Evolutionary conservation across 83 land plant genomes (phyloP).

Genomic region (Diphasiastrum complanatum): DNA sequence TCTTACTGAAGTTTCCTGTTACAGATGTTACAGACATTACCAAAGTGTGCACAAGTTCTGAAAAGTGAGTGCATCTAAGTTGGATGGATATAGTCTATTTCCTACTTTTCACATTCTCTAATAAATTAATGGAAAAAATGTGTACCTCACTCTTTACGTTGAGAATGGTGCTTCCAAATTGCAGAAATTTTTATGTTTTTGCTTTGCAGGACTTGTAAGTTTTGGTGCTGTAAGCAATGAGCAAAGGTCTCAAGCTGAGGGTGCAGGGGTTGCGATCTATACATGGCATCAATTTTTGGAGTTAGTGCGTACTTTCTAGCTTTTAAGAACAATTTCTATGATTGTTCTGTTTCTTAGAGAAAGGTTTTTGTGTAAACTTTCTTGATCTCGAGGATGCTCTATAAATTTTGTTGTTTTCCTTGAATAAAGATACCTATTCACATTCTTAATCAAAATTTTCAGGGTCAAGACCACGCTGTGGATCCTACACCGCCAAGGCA

Average conservation of each 20-base stretch:
- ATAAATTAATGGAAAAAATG: background rate
- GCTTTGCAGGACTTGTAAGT: constrained; percentile 66
- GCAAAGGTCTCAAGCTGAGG: constrained; percentile 58
- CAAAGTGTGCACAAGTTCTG: constrained; percentile 51
- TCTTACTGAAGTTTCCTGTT: background rate
- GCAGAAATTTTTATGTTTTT: background rate
- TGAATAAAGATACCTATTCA: no score
- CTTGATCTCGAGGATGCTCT: no score
- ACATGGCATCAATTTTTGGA: constrained; percentile 80
- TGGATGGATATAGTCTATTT: background rate
- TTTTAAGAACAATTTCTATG: background rate
- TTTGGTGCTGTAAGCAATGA: constrained; percentile 39
- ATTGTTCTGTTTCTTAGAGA: background rate
- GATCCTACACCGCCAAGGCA: constrained; percentile 44
- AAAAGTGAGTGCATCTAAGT: constrained; percentile 83
- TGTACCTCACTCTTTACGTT: constrained; percentile 1
- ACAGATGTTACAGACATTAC: constrained; percentile 60
- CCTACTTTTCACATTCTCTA: constrained; percentile 1
- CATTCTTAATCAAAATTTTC: no score
- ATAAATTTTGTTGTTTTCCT: no score
- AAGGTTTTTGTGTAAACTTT: constrained; percentile 6
- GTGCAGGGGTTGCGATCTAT: constrained; percentile 51
- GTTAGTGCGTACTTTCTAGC: constrained; percentile 36
- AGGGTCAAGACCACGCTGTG: constrained; percentile 49
- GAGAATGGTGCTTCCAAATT: background rate